A percentile compares a stretch with the other conserved stretches of the same genome.
Evolutionary conservation across 306 rosid genomes (phyloP).

Genomic region (Lablab purpureus): DNA sequence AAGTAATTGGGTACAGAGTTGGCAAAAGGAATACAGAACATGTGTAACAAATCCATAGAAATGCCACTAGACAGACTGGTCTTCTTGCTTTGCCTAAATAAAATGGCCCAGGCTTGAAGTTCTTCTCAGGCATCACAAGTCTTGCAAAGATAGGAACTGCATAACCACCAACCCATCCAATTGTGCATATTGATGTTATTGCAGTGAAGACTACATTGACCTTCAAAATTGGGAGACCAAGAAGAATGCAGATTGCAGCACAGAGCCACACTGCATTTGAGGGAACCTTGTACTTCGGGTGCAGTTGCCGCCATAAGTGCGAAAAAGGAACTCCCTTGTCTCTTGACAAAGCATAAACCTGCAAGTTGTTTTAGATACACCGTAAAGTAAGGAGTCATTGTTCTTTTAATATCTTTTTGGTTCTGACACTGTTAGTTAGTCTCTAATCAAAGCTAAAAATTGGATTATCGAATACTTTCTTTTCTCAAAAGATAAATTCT

Average conservation of each 20-base stretch:
- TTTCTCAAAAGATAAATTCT: constrained; percentile 9
- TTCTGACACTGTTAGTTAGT: not conserved
- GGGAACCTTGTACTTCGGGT: constrained; percentile 82
- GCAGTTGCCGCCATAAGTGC: constrained; percentile 67
- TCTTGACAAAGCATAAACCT: constrained; percentile 91
- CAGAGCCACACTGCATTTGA: constrained; percentile 93
- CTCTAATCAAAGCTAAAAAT: not conserved
- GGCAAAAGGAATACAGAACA: constrained; percentile 89
- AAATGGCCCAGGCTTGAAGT: constrained; percentile 81
- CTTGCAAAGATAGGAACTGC: constrained; percentile 90
- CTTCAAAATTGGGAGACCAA: constrained; percentile 82
- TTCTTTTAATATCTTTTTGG: not conserved
- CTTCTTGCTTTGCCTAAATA: constrained; percentile 86
- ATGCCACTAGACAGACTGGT: constrained; percentile 73
- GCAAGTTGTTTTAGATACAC: constrained; percentile 36
- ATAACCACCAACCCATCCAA: constrained; percentile 92
- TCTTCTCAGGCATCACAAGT: constrained; percentile 73
- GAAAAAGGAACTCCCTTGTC: constrained; percentile 85
- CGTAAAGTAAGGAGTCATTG: constrained; percentile 20
- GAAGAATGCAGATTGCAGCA: constrained; percentile 79
- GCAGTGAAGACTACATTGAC: constrained; percentile 80
- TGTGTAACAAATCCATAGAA: constrained; percentile 87
- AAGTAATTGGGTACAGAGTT: constrained; percentile 68
- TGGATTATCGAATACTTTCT: constrained; percentile 3
- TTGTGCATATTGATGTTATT: constrained; percentile 77